phyloP scores from a whole-genome alignment of 208 protist genomes.

The Trypanosoma cruzi region DNA sequence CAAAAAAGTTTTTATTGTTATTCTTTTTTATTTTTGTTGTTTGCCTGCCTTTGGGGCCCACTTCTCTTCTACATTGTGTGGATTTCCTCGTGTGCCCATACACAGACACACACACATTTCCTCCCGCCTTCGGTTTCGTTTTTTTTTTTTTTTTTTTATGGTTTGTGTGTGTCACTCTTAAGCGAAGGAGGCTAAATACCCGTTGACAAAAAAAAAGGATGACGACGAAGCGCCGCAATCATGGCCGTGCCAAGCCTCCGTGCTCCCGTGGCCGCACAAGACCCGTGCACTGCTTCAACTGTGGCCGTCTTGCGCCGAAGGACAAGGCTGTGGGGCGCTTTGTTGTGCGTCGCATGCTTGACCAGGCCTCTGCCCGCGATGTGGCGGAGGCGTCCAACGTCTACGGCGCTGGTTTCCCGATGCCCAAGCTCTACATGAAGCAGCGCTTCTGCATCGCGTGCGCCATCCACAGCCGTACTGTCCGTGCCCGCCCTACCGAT shows the following conservation, averaged over 20 bases:
- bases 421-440: constrained; percentile 99
- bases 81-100: constrained; percentile 2
- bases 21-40: not conserved
- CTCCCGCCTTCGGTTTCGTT: not conserved
- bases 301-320: constrained; percentile 91
- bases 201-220: constrained; percentile 32
- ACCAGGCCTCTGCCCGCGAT: constrained; percentile 97
- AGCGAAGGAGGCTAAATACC: constrained; percentile 24
- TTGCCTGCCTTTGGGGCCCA: not conserved
- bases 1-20: no score
- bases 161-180: not conserved
- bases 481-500: constrained; percentile 89
- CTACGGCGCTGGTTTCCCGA: constrained; percentile 91
- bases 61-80: not conserved
- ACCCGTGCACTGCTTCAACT: constrained; percentile 95
- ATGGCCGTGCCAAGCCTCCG: constrained; percentile 92
- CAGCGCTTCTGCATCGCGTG: constrained; percentile 99
- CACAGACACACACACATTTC: not conserved
- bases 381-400: constrained; percentile 95
- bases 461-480: constrained; percentile 98
- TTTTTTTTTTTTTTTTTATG: no score
- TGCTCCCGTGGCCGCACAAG: constrained; percentile 90
- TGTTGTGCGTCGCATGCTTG: constrained; percentile 98
- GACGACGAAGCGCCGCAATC: constrained; percentile 95
- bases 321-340: constrained; percentile 99